Base-by-base conservation (phyloP, 2,329 filamentous ascomycete genomes). In the Sclerotinia spermophila region DNA sequence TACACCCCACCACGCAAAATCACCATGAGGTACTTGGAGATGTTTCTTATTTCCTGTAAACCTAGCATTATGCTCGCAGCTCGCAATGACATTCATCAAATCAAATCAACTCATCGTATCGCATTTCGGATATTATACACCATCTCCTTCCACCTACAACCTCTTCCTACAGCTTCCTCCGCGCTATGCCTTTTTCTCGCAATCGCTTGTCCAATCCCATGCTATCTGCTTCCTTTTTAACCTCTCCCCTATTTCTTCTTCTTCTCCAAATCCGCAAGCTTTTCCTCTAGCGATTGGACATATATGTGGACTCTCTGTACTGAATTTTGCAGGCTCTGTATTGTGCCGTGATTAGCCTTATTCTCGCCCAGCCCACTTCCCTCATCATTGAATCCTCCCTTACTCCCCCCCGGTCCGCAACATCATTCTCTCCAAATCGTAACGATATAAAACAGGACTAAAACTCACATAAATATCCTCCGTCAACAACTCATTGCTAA, bases 391-490 rank as follows among this genome's bases (percentile, higher is more conserved):
- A 17, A 33, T 65, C 42, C 59, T 69, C 40, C 11, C 13, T 59
- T 11, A n/a, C 40, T 30, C 53, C 24, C 40, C 40, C 8, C 24
- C n/a, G 5, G 15, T 24, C 33, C 67, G 33, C 24, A 53, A 27
- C 15, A 27, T 27, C 48, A 53, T 30, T 51, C 17, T 5, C 62
- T 13, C 35, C 48, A 40, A 68, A 21, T 1, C 21, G 5, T 2
- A 35, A 19, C 74, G 69, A 72, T 15, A 2, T 11, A 2, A 53
- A 51, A n/a, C n/a, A 40, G 35, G 67, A 68, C 78, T 82, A 75
- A 79, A 76, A 90, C 93, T 82, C 87, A 97, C 95, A 82, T 95
- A 95, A 81, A 98, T 97, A 82, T 98, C 95, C 83, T 97, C 94
- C 72, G 91, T 95, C 82, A 98, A 84, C 79, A 97, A 87, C 83